Conservation (phyloP, 2,329 filamentous ascomycete genomes). For the Capronia coronata region DNA sequence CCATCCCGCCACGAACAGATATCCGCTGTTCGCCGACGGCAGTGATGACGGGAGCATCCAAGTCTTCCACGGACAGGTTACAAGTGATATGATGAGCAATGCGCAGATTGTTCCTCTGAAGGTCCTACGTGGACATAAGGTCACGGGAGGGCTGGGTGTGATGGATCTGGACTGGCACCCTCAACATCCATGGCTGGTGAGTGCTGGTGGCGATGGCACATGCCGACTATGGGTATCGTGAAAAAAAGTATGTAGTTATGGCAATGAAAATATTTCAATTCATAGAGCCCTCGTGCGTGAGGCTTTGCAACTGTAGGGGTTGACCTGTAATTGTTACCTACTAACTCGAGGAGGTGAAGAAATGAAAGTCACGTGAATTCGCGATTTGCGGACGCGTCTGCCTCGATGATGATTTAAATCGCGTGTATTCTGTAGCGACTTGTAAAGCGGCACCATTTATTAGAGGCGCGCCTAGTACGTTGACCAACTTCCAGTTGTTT, state of each 20-base stretch:
- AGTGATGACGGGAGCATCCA: constrained; percentile 92
- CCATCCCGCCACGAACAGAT: constrained; percentile 62
- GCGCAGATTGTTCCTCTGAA: constrained; percentile 94
- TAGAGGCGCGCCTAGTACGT: too few relatives aligned
- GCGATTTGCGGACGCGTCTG: not conserved
- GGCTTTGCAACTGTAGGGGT: not conserved
- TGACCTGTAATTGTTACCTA: too few relatives aligned
- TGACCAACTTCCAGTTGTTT: too few relatives aligned
- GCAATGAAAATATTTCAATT: not conserved
- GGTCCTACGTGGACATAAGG: constrained; percentile 82
- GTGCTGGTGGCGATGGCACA: constrained; percentile 88
- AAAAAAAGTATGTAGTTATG: not conserved
- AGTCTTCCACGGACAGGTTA: constrained; percentile 94
- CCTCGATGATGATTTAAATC: not conserved
- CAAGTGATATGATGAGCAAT: constrained; percentile 90
- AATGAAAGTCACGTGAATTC: not conserved
- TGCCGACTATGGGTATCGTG: constrained; percentile 74
- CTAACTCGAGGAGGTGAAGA: too few relatives aligned
- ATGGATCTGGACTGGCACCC: constrained; percentile 96
- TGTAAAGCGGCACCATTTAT: too few relatives aligned
- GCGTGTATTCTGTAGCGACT: too few relatives aligned
- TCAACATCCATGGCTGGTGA: constrained; percentile 85
- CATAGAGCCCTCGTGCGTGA: not conserved
- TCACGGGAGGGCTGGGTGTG: constrained; percentile 72
- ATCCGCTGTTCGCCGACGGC: constrained; percentile 86